Base-by-base conservation (phyloP, 768 basidiomycete species). In the Goffeauzyma gilvescens region DNA sequence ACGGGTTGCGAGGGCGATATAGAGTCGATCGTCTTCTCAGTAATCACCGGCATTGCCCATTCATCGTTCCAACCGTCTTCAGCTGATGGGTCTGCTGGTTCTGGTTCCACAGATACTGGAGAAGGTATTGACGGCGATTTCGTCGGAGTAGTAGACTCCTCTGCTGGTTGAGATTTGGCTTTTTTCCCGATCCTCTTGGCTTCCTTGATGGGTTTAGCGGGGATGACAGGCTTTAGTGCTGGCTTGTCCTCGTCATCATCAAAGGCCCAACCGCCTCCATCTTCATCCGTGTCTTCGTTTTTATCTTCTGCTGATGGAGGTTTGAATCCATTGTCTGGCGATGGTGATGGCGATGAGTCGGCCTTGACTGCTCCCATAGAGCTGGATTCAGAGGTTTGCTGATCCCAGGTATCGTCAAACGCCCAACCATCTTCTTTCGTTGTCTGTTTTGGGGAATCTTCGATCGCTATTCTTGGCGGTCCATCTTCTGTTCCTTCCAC, bases 141-240 rank as follows among this genome's bases (percentile, higher is more conserved):
- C 36, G 38, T 38, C 26, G 26, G 21, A 30, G 20, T 28, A 28
- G 21, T 25, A 13, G 21, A 32, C 17, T 26, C 44, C 2, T 17
- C 26, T 5, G 37, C 37, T 7, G 24, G 22, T 12, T 2, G 8
- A 12, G 23, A 9, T 25, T 43, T 49, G 3, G 22, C 17, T 30
- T 49, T 49, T 27, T 49, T 49, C 21, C 47, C 47, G 15, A 49
- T 39, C 15, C 44, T 49, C 7, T 38, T 23, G 6, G 47, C 47
- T 28, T 49, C 37, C 17, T 42, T 36, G 26, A 49, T 41, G 5
- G 47, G 47, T 41, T 49, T 49, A 20, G 37, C 37, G 2, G 34
- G 32, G n/a, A 35, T 20, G 27, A 36, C 23, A n/a, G 32, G 17
- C 21, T 22, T 23, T 4, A 37, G 22, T 1, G 46, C 34, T 2